Conservation (phyloP, 2,329 filamentous ascomycete species). For the Penicillium nordicum region DNA sequence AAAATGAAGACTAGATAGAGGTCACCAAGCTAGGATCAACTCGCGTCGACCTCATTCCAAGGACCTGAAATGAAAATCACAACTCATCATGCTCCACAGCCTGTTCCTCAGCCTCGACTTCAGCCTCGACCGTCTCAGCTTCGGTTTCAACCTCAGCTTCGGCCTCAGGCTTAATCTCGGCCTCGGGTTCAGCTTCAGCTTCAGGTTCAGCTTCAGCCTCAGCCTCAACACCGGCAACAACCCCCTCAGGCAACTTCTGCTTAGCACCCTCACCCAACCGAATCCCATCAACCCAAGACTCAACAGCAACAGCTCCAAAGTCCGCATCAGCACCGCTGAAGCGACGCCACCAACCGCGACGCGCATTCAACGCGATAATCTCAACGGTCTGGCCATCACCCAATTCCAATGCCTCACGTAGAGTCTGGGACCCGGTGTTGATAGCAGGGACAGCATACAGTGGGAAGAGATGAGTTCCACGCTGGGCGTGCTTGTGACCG, state of each 20-base stretch:
- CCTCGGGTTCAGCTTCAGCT: not conserved
- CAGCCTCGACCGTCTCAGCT: conserved; percentile 18
- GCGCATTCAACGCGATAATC: conserved; percentile 78
- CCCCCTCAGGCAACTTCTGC: conserved; percentile 64
- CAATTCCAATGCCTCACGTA: conserved; percentile 64
- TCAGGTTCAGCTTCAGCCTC: conserved; percentile 19
- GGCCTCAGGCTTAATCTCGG: conserved; percentile 20
- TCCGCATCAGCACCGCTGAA: conserved; percentile 58
- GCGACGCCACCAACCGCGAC: conserved; percentile 79
- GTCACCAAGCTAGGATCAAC: not conserved
- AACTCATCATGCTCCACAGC: conserved; percentile 46
- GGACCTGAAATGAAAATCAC: conserved; percentile 19
- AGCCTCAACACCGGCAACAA: conserved; percentile 45
- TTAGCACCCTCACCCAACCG: conserved; percentile 83
- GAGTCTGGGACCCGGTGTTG: conserved; percentile 54
- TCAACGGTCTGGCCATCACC: conserved; percentile 54
- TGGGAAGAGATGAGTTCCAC: conserved; percentile 70
- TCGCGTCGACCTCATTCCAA: not conserved
- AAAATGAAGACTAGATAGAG: not conserved
- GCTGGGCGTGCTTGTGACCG: conserved; percentile 68
- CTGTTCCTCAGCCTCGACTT: conserved; percentile 38
- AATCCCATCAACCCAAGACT: conserved; percentile 87
- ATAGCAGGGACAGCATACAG: conserved; percentile 70
- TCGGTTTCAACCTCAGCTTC: conserved; percentile 39
- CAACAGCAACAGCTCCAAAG: conserved; percentile 56